A percentile compares a stretch with the other conserved stretches of the same genome.
These are phyloP conservation scores for Solanum chacoense DNA, from an alignment of 305 asterid species.

Conservation along the genomic window DNA sequence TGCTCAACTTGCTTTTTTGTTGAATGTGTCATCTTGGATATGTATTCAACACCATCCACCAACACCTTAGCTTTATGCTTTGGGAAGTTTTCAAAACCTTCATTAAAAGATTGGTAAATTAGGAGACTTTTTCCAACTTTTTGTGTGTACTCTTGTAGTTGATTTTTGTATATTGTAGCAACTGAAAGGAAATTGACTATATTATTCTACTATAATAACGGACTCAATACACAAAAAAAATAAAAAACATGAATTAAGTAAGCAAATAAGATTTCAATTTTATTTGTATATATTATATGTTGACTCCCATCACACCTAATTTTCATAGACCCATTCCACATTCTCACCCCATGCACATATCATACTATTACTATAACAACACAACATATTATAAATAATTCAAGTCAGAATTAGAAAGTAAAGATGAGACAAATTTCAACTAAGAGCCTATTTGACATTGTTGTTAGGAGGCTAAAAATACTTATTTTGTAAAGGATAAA, in stretches of 20 bases:
- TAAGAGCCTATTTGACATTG: neutral
- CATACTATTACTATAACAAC: neutral
- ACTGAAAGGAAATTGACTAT: neutral
- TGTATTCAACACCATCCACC: slow-evolving; percentile 1
- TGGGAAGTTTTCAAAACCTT: slow-evolving; percentile 6
- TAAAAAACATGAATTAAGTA: too few relatives aligned
- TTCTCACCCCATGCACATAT: neutral
- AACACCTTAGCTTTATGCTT: slow-evolving; percentile 7
- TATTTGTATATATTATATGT: neutral
- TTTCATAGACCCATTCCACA: neutral
- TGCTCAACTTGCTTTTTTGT: slow-evolving; percentile 3
- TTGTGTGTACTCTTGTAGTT: slow-evolving; percentile 16
- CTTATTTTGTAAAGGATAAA: neutral
- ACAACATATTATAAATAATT: neutral
- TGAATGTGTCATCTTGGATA: neutral
- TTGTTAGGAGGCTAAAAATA: neutral
- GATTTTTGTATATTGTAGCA: slow-evolving; percentile 2
- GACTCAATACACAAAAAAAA: neutral
- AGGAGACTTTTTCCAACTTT: slow-evolving; percentile 6
- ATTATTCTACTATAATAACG: neutral
- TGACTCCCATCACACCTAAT: neutral
- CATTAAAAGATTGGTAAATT: slow-evolving; percentile 7
- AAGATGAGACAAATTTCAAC: neutral
- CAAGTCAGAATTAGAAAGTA: neutral
- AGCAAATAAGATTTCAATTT: neutral